Evolutionary conservation across 768 basidiomycete genomes (phyloP), one percentile per base, ranked within the genome.

Genomic region (Porpolomopsis calyptriformis): DNA sequence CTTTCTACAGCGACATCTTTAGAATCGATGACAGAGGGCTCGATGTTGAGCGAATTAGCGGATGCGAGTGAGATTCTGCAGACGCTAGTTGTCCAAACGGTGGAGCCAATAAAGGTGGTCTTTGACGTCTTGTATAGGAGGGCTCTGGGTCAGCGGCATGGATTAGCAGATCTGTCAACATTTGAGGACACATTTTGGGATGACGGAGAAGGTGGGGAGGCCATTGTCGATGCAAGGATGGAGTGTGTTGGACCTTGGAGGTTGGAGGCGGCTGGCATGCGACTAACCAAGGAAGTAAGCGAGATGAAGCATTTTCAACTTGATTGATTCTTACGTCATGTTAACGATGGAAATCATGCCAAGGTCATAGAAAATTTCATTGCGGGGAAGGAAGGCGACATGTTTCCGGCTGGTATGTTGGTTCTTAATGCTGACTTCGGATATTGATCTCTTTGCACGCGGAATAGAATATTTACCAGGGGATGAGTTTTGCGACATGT

Each of bases 71-170:
- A 94, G 57, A 72, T 73, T 0, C 64, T 86, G 39, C 74, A 72
- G 49, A 82, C 86, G 8, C 57, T 93, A 11, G 60, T 70, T 4
- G 71, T 97, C 11, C 76, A 82, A 2, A 77, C 81, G 0, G 64
- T 78, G n/a, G 69, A 71, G 4, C 77, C 87, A 0, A 69, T 96
- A 47, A 66, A 65, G 27, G 62, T 73, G 14, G 64, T 59, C 2
- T 78, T 80, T 51, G 66, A 68, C 5, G 72, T 83, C 8, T 59
- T 58, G 1, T 91, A 88, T 52, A 60, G 64, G 45, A 67, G 74
- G 29, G 56, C 70, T 27, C 52, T 67, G 23, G 56, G 58, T 12
- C 52, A 68, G 1, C 68, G 69, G 53, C 64, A 66, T 2, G 74
- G 73, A 1, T 53, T 80, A 6, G 69, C 74, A 1, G 74, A 84